Percentiles rank a stretch among this genome's conserved stretches.
Conservation (phyloP, 1,284 basidiomycete species). For the Ceratobasidium sp. region DNA sequence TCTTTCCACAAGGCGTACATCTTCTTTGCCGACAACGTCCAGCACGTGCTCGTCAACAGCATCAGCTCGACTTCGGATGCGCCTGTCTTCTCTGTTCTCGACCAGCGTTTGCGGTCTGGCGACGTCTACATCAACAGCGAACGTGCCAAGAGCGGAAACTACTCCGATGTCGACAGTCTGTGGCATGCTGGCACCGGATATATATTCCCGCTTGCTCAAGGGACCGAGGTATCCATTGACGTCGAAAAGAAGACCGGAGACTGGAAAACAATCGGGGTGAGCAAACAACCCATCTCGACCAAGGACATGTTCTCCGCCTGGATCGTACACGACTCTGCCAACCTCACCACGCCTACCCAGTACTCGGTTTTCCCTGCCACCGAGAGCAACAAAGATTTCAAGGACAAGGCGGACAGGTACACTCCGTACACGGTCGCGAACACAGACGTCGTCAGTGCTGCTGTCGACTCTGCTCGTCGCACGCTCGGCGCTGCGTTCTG, state of each 20-base stretch:
- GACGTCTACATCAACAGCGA: constrained; percentile 61
- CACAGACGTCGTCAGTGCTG: constrained; percentile 29
- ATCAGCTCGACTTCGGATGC: constrained; percentile 60
- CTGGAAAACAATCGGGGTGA: constrained; percentile 72
- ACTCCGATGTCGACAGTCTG: constrained; percentile 57
- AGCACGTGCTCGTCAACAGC: constrained; percentile 68
- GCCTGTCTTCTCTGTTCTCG: constrained; percentile 70
- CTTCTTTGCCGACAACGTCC: constrained; percentile 71
- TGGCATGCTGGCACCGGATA: constrained; percentile 72
- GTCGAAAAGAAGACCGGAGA: constrained; percentile 64
- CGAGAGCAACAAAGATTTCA: neutral
- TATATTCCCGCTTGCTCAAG: constrained; percentile 53
- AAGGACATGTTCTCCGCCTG: constrained; percentile 72
- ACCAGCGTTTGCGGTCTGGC: constrained; percentile 65
- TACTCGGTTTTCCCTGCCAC: constrained; percentile 67
- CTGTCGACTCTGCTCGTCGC: constrained; percentile 5
- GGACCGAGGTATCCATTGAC: constrained; percentile 49
- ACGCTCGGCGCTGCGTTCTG: constrained; percentile 32
- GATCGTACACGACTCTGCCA: constrained; percentile 59
- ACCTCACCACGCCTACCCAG: constrained; percentile 54
- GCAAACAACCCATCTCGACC: constrained; percentile 62
- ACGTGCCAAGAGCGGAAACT: constrained; percentile 50
- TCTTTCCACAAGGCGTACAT: constrained; percentile 77
- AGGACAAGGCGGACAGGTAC: neutral
- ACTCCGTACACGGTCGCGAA: constrained; percentile 14